Evolutionary conservation across 106 monocot species (phyloP), one percentile per base, ranked within the genome.

Genomic region (Narthecium ossifragum): DNA sequence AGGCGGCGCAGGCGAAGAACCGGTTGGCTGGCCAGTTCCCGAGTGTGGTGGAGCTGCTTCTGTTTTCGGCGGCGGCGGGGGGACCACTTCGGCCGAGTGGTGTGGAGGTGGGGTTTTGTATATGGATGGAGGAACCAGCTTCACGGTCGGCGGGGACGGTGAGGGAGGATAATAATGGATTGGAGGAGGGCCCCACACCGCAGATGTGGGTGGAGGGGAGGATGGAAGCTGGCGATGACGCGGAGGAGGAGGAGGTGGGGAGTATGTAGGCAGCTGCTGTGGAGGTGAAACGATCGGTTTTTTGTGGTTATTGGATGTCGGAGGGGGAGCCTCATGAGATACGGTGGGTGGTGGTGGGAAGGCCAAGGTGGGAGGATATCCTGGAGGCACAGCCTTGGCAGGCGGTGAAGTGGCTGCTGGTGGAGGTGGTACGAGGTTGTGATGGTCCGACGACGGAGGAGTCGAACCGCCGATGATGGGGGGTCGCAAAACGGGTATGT

Each of bases 61-160:
- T 8, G 67, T 31, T 1, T 56, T 8, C 6, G 70, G 61, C 17
- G 69, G 60, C 1, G 68, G 55, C 15, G 59, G 29, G 2, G 50
- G 20, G 1, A 33, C 11, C 15, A 10, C 11, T 24, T 20, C 2
- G 48, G 47, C n/a, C 53, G 18, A 5, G n/a, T 6, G 38, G 18
- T 5, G 28, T 21, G 34, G 41, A 6, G 2, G 23, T 17, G 28
- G 41, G 14, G 43, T 17, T 6, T 4, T 7, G 9, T 15, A 40
- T 0, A 6, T 11, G 6, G 40, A 18, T 20, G 32, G 32, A 0
- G 48, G 37, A 20, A 59, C 39, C 2, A 36, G 7, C 11, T 36
- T 8, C 18, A 39, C 13, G 7, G 49, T 3, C 0, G 34, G 17
- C 18, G 46, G 29, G 1, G 31, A 31, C 8, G 21, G 31, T 47